phyloP scores from a whole-genome alignment of 2,329 filamentous ascomycete species.

The Exophiala aquamarina region DNA sequence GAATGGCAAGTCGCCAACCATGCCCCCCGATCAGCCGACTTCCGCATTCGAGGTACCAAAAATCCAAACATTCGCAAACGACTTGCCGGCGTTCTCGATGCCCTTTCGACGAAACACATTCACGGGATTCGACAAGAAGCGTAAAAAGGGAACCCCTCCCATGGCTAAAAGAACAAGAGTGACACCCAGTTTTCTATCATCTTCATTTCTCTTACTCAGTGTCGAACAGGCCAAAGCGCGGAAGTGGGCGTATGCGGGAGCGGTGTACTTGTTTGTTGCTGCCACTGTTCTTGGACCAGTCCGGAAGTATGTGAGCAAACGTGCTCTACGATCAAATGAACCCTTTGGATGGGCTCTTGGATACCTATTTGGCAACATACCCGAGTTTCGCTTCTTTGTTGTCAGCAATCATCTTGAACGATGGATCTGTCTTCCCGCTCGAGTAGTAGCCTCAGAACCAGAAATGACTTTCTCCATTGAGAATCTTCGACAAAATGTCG shows the following conservation, averaged over 20 bases:
- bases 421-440: constrained; percentile 72
- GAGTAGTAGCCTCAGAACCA: constrained; percentile 19
- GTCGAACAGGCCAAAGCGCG: constrained; percentile 71
- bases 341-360: constrained; percentile 90
- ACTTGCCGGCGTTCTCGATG: constrained; percentile 3
- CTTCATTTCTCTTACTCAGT: constrained; percentile 72
- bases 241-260: constrained; percentile 81
- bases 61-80: constrained; percentile 2
- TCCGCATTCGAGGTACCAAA: constrained; percentile 7
- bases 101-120: constrained; percentile 20
- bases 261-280: constrained; percentile 70
- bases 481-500: constrained; percentile 59
- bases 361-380: constrained; percentile 80
- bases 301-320: constrained; percentile 64
- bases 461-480: constrained; percentile 57
- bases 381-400: constrained; percentile 69
- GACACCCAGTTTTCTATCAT: constrained; percentile 39
- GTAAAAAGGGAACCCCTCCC: not conserved
- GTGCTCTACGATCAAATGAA: constrained; percentile 71
- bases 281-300: constrained; percentile 69
- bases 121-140: constrained; percentile 44
- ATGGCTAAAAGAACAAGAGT: constrained; percentile 5
- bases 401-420: constrained; percentile 65
- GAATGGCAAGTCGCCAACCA: constrained; percentile 14
- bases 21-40: constrained; percentile 5